Evolutionary conservation across 169 alveolate species (phyloP), one percentile per base, ranked within the genome.

Genomic region (Plasmodium cynomolgi): DNA sequence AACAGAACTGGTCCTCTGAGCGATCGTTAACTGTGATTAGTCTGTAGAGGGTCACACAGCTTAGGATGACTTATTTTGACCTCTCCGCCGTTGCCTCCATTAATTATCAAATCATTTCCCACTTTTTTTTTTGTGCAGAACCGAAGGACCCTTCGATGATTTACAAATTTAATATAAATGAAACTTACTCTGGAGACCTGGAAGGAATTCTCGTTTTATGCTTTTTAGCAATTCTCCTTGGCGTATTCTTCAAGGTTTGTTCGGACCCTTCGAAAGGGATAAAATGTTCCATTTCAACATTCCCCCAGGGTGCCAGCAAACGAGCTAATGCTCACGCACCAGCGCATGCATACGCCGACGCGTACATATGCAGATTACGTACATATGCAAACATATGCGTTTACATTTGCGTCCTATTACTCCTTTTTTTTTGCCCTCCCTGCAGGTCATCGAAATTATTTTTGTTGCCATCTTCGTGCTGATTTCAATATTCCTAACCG

Each of bases 131-230:
- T n/a, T 6, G 8, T 85, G 37, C 54, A 85, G 93, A 85, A 56
- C 93, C 93, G 34, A 85, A 85, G 71, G 85, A 85, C 68, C 93
- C 93, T 26, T 75, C 93, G 37, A 3, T 23, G 71, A 85, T 85
- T 54, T 56, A 15, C 62, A 85, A 74, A 54, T 85, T 75, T 37
- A 79, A 85, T 31, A 75, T 29, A 85, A 85, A 85, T 34, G 93
- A 85, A 34, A 74, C 71, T 54, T 79, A 75, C 74, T 75, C 93
- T 54, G 93, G 85, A 15, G 93, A 85, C 58, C 74, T 85, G 23
- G 93, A 85, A 37, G 86, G 93, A 31, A 75, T 85, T 39, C 77
- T 85, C 23, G 80, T 85, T 47, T 75, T 85, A 56, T 85, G 93
- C 72, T 77, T 85, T 26, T 77, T 85, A 85, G 93, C 56, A n/a